phyloP scores from a whole-genome alignment of 345 rosid genomes.

The Ailanthus altissimus region DNA sequence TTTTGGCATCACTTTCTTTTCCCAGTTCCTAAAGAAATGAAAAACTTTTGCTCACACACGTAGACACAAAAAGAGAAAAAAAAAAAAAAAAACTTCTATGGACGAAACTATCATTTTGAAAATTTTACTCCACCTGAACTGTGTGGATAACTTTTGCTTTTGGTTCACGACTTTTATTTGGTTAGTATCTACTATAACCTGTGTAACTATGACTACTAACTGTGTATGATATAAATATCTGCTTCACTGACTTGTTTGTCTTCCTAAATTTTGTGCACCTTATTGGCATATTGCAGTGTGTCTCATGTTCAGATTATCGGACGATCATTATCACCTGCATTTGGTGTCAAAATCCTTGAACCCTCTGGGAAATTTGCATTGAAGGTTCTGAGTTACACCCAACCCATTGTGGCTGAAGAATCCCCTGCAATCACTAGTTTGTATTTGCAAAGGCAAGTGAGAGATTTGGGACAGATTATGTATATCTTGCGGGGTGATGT shows the following conservation, averaged over 20 bases:
- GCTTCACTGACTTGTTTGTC: not conserved
- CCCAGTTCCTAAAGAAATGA: not conserved
- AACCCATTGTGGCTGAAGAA: conserved; percentile 31
- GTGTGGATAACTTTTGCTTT: too few species aligned
- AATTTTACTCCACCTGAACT: not conserved
- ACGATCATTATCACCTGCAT: conserved; percentile 53
- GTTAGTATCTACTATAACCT: not conserved
- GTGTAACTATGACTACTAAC: not conserved
- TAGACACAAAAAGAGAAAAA: too few species aligned
- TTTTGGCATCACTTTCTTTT: not conserved
- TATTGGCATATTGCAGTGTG: conserved; percentile 53
- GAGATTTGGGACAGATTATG: conserved; percentile 54
- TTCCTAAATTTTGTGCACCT: conserved; percentile 14
- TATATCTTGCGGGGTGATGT: conserved; percentile 47
- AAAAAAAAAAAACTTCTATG: too few species aligned
- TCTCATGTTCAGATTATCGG: conserved; percentile 68
- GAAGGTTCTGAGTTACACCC: conserved; percentile 44
- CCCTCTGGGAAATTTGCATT: conserved; percentile 54
- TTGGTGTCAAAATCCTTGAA: conserved; percentile 44
- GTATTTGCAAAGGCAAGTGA: conserved; percentile 26
- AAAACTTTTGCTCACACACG: not conserved
- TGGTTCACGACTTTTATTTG: not conserved
- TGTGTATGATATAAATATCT: not conserved
- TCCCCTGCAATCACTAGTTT: conserved; percentile 8
- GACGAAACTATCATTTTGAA: not conserved